Conservation (phyloP, 257 asterid species). For the Jacaranda mimosifolia region DNA sequence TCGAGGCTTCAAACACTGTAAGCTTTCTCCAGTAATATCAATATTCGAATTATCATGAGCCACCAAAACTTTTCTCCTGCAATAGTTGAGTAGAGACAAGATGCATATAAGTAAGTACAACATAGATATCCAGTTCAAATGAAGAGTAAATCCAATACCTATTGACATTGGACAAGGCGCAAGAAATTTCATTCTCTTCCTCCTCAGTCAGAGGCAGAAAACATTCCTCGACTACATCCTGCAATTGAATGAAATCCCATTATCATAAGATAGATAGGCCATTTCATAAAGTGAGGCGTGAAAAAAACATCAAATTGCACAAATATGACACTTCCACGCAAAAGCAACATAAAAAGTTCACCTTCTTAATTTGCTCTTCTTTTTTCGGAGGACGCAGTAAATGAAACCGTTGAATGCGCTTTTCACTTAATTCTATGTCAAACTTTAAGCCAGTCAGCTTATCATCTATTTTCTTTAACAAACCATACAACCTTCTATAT, state of each 20-base stretch:
- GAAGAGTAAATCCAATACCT: constrained; percentile 51
- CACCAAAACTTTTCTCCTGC: constrained; percentile 70
- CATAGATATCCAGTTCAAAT: constrained; percentile 5
- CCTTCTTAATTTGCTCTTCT: constrained; percentile 57
- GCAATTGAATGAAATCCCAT: constrained; percentile 36
- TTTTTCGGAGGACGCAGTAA: constrained; percentile 52
- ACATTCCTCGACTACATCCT: constrained; percentile 70
- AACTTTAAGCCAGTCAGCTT: constrained; percentile 36
- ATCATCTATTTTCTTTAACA: constrained; percentile 38
- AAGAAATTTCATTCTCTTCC: constrained; percentile 56
- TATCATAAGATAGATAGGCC: background rate
- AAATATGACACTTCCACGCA: background rate
- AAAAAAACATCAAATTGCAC: constrained; percentile 19
- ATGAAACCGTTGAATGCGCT: constrained; percentile 20
- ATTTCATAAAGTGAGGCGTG: constrained; percentile 22
- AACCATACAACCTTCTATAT: constrained; percentile 35
- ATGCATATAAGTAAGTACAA: constrained; percentile 18
- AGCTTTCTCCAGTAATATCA: constrained; percentile 73
- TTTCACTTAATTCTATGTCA: constrained; percentile 50
- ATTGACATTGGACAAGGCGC: constrained; percentile 50
- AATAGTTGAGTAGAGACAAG: constrained; percentile 33
- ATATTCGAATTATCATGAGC: constrained; percentile 73
- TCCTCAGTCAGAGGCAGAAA: constrained; percentile 71
- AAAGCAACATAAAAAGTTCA: constrained; percentile 32
- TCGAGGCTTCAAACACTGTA: constrained; percentile 78